A percentile compares a stretch with the other conserved stretches of the same genome.
phyloP scores from a whole-genome alignment of 768 basidiomycete genomes.

The Lactarius indigo region DNA sequence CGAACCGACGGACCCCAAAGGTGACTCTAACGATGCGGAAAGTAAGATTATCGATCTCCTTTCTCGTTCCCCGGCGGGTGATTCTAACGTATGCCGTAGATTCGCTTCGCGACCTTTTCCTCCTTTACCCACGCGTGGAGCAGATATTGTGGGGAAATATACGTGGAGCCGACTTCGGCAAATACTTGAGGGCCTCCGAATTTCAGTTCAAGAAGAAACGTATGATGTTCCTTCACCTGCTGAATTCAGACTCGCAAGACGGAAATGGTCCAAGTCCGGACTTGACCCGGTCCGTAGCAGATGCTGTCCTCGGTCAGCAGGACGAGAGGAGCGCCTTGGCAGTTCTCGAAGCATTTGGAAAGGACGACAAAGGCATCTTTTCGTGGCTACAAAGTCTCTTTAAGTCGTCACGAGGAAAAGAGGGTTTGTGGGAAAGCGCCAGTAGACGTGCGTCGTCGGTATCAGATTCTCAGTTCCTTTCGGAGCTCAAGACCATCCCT shows the following conservation, averaged over 20 bases:
- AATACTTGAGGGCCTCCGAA: background rate
- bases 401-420: background rate
- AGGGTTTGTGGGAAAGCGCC: background rate
- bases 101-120: background rate
- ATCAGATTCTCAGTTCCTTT: slow-evolving; percentile 5
- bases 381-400: background rate
- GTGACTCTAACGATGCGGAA: background rate
- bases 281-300: background rate
- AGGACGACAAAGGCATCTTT: background rate
- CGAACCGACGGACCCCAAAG: background rate
- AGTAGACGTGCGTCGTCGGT: background rate
- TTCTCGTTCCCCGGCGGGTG: background rate
- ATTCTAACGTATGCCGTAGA: background rate
- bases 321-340: background rate
- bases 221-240: background rate
- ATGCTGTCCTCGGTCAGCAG: background rate
- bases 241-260: background rate
- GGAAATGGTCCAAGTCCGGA: background rate
- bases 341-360: background rate
- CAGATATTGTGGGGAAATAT: background rate
- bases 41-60: background rate
- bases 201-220: slow-evolving; percentile 10
- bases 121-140: background rate
- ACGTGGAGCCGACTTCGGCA: background rate
- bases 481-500: background rate